Evolutionary conservation across 768 basidiomycete species (phyloP).

Genomic region (Xerocomus brunneocitrinus): DNA sequence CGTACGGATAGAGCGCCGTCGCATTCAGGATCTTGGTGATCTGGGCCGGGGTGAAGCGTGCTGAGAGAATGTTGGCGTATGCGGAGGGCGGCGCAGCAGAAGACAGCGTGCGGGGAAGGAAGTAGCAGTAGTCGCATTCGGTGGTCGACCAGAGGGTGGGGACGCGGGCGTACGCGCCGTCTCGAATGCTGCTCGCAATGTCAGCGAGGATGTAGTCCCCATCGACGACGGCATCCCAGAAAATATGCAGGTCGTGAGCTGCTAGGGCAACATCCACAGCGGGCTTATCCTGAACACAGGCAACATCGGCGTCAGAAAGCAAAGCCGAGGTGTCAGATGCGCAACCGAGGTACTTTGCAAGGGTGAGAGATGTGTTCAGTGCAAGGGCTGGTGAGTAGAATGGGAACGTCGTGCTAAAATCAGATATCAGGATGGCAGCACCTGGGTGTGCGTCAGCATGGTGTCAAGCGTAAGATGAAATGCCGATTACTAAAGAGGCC

Average conservation of each 20-base stretch:
- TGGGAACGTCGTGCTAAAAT: conserved; percentile 10
- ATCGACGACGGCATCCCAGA: conserved; percentile 13
- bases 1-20: conserved; percentile 16
- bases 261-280: conserved; percentile 5
- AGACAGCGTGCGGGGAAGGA: conserved; percentile 14
- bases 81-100: conserved; percentile 9
- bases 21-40: conserved; percentile 7
- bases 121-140: conserved; percentile 18
- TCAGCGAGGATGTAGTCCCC: conserved; percentile 16
- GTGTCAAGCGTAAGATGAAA: not conserved
- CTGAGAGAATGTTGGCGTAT: conserved; percentile 1
- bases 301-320: not conserved
- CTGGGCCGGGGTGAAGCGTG: conserved; percentile 8
- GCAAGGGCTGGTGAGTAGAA: conserved; percentile 14
- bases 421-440: conserved; percentile 14
- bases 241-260: conserved; percentile 4
- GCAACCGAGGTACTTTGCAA: conserved; percentile 15
- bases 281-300: conserved; percentile 8
- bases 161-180: conserved; percentile 11
- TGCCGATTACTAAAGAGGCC: conserved; percentile 17
- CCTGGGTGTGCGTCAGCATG: not conserved
- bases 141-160: conserved; percentile 15
- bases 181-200: conserved; percentile 11
- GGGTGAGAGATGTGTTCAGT: conserved; percentile 10
- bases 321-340: conserved; percentile 11